A percentile compares a stretch with the other conserved stretches of the same genome.
phyloP scores from a whole-genome alignment of 495 filamentous ascomycete genomes.

The Talaromyces nanjingensis region DNA sequence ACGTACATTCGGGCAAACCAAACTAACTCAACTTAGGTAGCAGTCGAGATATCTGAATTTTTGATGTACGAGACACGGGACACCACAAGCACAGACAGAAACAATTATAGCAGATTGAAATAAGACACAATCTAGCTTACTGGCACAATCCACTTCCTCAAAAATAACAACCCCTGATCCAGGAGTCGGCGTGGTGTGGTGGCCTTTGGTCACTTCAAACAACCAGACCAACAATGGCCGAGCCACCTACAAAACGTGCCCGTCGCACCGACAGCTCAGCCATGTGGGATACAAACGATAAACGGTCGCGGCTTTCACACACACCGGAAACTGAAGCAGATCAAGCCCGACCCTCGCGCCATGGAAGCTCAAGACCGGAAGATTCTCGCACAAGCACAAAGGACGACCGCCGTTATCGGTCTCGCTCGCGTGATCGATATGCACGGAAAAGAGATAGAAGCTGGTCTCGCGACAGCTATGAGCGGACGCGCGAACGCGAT shows the following conservation, averaged over 20 bases:
- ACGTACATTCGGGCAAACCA: slow-evolving; percentile 7
- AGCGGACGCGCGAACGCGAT: slow-evolving; percentile 19
- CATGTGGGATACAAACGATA: slow-evolving; percentile 47
- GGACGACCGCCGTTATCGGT: slow-evolving; percentile 35
- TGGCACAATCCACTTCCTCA: not conserved
- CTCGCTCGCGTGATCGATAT: slow-evolving; percentile 35
- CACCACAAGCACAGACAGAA: not conserved
- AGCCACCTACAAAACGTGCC: slow-evolving; percentile 48
- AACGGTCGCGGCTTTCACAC: slow-evolving; percentile 14
- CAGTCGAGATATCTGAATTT: not conserved
- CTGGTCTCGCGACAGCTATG: slow-evolving; percentile 31
- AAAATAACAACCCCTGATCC: not conserved
- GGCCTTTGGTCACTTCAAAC: not conserved
- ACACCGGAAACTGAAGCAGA: slow-evolving; percentile 26
- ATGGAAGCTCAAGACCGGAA: slow-evolving; percentile 25
- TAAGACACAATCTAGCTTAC: not conserved
- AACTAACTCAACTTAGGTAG: not conserved
- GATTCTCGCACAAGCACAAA: slow-evolving; percentile 24
- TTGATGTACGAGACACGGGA: not conserved
- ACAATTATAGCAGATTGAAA: not conserved
- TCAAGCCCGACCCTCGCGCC: slow-evolving; percentile 22
- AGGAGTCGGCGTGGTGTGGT: not conserved
- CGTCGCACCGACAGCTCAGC: slow-evolving; percentile 44
- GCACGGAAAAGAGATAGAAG: slow-evolving; percentile 34
- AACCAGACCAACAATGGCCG: slow-evolving; percentile 32